These are phyloP conservation scores for Tagetes erecta DNA, from an alignment of 129 eudicot genomes.

Conservation along the genomic window DNA sequence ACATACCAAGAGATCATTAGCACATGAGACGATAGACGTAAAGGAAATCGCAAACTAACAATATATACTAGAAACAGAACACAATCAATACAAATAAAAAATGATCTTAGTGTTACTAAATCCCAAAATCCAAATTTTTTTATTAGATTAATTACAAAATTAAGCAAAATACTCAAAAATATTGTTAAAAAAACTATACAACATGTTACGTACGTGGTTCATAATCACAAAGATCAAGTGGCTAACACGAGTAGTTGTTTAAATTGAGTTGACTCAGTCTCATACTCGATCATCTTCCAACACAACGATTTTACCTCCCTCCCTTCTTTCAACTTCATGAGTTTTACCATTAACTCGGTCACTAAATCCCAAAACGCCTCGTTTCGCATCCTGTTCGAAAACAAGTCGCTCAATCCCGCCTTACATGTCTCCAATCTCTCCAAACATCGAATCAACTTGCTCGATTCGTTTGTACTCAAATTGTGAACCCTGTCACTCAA, in stretches of 20 bases:
- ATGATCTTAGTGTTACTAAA: too few relatives aligned
- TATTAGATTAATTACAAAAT: not conserved
- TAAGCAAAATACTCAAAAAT: not conserved
- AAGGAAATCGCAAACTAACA: too few relatives aligned
- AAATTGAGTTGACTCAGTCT: conserved; percentile 38
- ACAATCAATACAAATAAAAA: too few relatives aligned
- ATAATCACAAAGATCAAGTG: conserved; percentile 34
- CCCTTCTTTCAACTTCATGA: conserved; percentile 20
- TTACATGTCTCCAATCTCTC: conserved; percentile 44
- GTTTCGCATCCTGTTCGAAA: conserved; percentile 47
- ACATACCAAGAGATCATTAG: too few relatives aligned
- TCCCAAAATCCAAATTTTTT: too few relatives aligned
- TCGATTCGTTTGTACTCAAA: conserved; percentile 38
- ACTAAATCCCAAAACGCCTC: conserved; percentile 59
- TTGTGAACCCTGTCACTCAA: conserved; percentile 25
- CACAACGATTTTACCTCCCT: conserved; percentile 29
- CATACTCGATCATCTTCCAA: conserved; percentile 34
- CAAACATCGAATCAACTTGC: conserved; percentile 40
- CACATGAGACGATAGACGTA: too few relatives aligned
- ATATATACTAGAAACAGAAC: too few relatives aligned
- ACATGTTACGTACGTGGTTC: conserved; percentile 24
- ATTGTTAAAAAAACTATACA: not conserved
- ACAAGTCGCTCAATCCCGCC: conserved; percentile 44
- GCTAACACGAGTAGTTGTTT: not conserved
- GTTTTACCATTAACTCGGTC: conserved; percentile 26